Conservation (phyloP, 345 rosid genomes). For the Passiflora organensis region DNA sequence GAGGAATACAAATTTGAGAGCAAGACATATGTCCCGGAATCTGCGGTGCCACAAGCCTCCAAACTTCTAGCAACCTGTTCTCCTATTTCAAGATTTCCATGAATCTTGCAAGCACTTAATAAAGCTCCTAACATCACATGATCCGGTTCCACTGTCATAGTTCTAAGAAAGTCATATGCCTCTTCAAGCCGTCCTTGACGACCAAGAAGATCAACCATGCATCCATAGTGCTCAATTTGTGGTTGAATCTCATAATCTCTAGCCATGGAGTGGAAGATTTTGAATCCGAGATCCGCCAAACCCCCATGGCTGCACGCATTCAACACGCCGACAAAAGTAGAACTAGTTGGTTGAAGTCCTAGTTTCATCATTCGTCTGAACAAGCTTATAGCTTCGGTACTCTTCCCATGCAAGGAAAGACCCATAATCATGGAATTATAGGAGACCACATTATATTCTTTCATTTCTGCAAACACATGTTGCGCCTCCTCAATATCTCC, state of each 20-base stretch:
- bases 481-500: constrained; percentile 50
- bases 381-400: constrained; percentile 40
- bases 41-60: constrained; percentile 32
- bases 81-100: constrained; percentile 47
- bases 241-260: constrained; percentile 44
- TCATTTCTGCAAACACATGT: constrained; percentile 35
- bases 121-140: constrained; percentile 57
- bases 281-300: constrained; percentile 44
- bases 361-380: constrained; percentile 38
- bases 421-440: constrained; percentile 62
- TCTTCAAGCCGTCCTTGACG: constrained; percentile 45
- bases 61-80: constrained; percentile 39
- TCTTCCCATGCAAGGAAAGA: constrained; percentile 51
- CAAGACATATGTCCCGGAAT: constrained; percentile 50
- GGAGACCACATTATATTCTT: constrained; percentile 38
- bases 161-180: constrained; percentile 36
- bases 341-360: constrained; percentile 40
- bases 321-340: constrained; percentile 52
- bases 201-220: constrained; percentile 64
- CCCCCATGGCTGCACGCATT: constrained; percentile 73
- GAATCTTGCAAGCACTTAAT: constrained; percentile 58
- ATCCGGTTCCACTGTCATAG: constrained; percentile 45
- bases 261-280: constrained; percentile 45
- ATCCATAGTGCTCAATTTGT: constrained; percentile 58
- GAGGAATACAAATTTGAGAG: constrained; percentile 51